A percentile compares a stretch with the other conserved stretches of the same genome.
Evolutionary conservation across 306 rosid genomes (phyloP).

Genomic region (Lathyrus aphaca): DNA sequence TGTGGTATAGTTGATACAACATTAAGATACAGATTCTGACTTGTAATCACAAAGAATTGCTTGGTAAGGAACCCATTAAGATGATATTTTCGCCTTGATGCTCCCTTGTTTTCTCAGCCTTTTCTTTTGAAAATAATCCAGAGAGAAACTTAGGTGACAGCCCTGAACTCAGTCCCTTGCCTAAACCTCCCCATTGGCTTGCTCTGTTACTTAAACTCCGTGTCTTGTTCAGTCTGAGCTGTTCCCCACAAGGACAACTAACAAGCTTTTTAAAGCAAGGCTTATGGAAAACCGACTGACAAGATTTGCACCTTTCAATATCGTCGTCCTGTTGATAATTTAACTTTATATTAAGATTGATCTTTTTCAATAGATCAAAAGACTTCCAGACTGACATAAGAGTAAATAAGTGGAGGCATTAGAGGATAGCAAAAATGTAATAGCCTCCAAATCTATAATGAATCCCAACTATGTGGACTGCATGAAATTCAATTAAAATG

Average conservation of each 20-base stretch:
- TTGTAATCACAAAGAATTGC: slow-evolving; percentile 55
- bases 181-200: slow-evolving; percentile 46
- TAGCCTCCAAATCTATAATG: not conserved
- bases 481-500: slow-evolving; percentile 7
- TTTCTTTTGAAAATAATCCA: slow-evolving; percentile 62
- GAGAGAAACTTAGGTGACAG: slow-evolving; percentile 58
- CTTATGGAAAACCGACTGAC: slow-evolving; percentile 77
- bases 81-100: slow-evolving; percentile 70
- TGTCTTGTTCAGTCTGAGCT: slow-evolving; percentile 52
- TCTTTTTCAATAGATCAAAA: slow-evolving; percentile 24
- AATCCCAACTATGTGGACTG: slow-evolving; percentile 3
- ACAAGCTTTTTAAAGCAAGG: slow-evolving; percentile 71
- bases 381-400: slow-evolving; percentile 2
- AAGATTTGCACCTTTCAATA: slow-evolving; percentile 69
- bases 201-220: slow-evolving; percentile 41
- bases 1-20: slow-evolving; percentile 33
- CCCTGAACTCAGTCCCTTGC: slow-evolving; percentile 61
- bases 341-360: slow-evolving; percentile 35
- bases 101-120: slow-evolving; percentile 48
- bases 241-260: slow-evolving; percentile 69
- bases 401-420: not conserved
- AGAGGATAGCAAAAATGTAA: slow-evolving; percentile 2
- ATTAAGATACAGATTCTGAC: slow-evolving; percentile 24
- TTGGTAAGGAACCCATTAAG: slow-evolving; percentile 88
- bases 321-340: slow-evolving; percentile 73